These are phyloP conservation scores for Parietaria judaica DNA, from an alignment of 306 rosid genomes.

Conservation along the genomic window DNA sequence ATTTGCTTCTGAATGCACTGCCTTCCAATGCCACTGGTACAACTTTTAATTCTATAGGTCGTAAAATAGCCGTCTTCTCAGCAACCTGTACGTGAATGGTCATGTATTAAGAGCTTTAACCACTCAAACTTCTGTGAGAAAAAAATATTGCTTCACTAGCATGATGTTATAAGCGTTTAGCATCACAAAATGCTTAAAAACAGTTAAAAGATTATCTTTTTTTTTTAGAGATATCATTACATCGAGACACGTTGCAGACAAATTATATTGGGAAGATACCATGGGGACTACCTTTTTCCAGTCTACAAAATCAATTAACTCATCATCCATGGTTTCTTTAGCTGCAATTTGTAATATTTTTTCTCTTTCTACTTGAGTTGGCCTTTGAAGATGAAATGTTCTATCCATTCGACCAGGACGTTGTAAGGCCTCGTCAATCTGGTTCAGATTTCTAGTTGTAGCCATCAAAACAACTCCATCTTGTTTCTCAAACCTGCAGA, in stretches of 20 bases:
- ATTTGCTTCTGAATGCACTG: conserved; percentile 78
- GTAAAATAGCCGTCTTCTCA: conserved; percentile 77
- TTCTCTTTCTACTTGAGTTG: conserved; percentile 87
- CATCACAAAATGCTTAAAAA: too few relatives aligned
- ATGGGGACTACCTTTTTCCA: conserved; percentile 75
- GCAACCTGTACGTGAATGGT: conserved; percentile 62
- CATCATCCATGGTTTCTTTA: conserved; percentile 82
- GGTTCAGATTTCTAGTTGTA: conserved; percentile 83
- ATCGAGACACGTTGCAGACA: background rate
- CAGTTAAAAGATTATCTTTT: too few relatives aligned
- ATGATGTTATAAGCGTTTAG: too few relatives aligned
- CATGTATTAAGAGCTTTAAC: conserved; percentile 8
- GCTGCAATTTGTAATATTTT: conserved; percentile 69
- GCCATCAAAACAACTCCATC: conserved; percentile 99
- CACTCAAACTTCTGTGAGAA: background rate
- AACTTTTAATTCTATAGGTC: conserved; percentile 84
- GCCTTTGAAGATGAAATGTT: conserved; percentile 95
- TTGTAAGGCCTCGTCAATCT: conserved; percentile 87
- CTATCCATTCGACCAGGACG: conserved; percentile 99
- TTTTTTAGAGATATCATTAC: too few relatives aligned
- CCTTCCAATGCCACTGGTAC: conserved; percentile 93
- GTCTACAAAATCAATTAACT: conserved; percentile 76
- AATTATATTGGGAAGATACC: conserved; percentile 6
- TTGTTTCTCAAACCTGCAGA: conserved; percentile 87
- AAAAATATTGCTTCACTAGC: background rate